Conservation (phyloP, 371 early-diverging fungal species). For the Blakeslea trispora region DNA sequence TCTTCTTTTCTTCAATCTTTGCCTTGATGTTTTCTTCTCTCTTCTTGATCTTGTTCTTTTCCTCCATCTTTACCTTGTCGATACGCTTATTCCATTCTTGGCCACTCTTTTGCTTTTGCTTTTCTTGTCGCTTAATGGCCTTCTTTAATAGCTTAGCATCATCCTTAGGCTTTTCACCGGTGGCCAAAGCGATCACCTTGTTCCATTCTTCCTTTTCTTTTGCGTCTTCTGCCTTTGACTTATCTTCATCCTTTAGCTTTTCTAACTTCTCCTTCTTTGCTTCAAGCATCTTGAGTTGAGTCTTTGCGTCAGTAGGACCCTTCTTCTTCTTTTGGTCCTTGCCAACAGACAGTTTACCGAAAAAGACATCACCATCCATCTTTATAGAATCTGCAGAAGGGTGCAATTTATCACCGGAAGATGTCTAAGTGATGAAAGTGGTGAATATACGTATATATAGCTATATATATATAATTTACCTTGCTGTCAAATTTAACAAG, state of each 20-base stretch:
- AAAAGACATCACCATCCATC: constrained; percentile 63
- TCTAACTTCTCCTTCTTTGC: constrained; percentile 77
- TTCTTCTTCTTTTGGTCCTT: constrained; percentile 65
- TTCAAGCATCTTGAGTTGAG: constrained; percentile 77
- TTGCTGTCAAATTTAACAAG: constrained; percentile 51
- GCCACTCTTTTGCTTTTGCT: constrained; percentile 80
- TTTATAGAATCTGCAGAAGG: constrained; percentile 55
- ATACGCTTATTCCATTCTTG: constrained; percentile 84
- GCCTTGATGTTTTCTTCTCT: constrained; percentile 75
- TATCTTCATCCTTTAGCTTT: constrained; percentile 66
- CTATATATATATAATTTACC: too few species aligned
- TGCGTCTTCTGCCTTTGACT: constrained; percentile 69
- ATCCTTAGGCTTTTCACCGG: constrained; percentile 91
- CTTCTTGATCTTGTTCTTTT: constrained; percentile 72
- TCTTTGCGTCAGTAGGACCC: constrained; percentile 72
- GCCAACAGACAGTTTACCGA: constrained; percentile 76
- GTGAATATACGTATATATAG: too few species aligned
- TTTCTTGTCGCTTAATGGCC: constrained; percentile 84
- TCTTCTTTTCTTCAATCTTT: constrained; percentile 74
- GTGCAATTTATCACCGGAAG: constrained; percentile 6
- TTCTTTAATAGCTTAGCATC: constrained; percentile 88
- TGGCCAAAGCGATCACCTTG: constrained; percentile 77
- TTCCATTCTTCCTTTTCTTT: constrained; percentile 81
- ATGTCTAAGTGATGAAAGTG: too few species aligned
- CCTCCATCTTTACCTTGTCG: constrained; percentile 62